A percentile compares a stretch with the other conserved stretches of the same genome.
These are phyloP conservation scores for Penicillium sp. DNA, from an alignment of 2,329 filamentous ascomycete species.

Conservation along the genomic window DNA sequence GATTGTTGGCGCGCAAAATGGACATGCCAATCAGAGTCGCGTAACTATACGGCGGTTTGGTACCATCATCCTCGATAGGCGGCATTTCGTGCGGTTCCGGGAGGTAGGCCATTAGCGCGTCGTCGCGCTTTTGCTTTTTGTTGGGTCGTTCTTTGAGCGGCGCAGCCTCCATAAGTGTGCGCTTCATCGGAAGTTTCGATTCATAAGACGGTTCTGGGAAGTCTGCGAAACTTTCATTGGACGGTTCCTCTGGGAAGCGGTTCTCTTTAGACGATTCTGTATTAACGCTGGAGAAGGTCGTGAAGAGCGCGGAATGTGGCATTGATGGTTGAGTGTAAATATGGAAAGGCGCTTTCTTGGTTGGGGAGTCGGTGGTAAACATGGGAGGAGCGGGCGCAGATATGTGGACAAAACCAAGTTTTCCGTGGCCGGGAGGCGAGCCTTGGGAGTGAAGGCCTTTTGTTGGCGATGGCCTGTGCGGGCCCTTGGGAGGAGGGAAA, in stretches of 20 bases:
- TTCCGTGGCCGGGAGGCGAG: constrained; percentile 55
- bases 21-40: constrained; percentile 95
- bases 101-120: constrained; percentile 49
- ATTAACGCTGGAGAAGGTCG: constrained; percentile 47
- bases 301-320: constrained; percentile 48
- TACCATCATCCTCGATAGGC: constrained; percentile 74
- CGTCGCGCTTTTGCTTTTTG: constrained; percentile 67
- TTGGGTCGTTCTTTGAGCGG: constrained; percentile 65
- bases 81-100: constrained; percentile 79
- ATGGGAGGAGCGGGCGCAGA: constrained; percentile 43
- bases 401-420: constrained; percentile 62
- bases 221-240: constrained; percentile 46
- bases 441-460: constrained; percentile 58
- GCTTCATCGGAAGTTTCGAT: constrained; percentile 49
- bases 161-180: constrained; percentile 67
- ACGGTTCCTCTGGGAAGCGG: constrained; percentile 37
- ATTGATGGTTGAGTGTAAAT: constrained; percentile 35
- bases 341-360: constrained; percentile 43
- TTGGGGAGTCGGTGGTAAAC: constrained; percentile 49
- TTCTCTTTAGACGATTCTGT: constrained; percentile 50
- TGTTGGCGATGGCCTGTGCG: constrained; percentile 61
- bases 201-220: constrained; percentile 47
- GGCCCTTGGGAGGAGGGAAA: constrained; percentile 57
- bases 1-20: constrained; percentile 78
- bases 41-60: constrained; percentile 89